Evolutionary conservation across 228 moss, liverwort and hornwort genomes (phyloP), one percentile per base, ranked within the genome.

Genomic region (Sphagnum fallax): DNA sequence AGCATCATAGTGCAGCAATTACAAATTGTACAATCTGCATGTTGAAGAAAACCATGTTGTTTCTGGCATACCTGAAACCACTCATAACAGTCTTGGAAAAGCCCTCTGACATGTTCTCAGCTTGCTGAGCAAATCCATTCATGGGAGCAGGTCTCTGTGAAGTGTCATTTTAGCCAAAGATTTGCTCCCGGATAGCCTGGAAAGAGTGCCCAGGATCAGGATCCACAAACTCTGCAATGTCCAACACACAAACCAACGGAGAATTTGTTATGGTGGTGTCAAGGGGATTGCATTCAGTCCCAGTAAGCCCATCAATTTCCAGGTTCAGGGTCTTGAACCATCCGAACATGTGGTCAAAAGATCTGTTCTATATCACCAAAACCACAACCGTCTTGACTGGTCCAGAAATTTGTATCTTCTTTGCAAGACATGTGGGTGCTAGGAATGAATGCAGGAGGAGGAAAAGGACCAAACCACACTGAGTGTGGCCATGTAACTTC

Each of bases 331-430:
- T 69, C 77, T 93, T 91, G 49, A 98, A 67, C 90, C 93, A 98
- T 52, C 97, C 97, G 18, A 98, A 65, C 83, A 98, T 93, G 77
- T 98, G 90, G 70, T 98, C 97, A 52, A 93, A 98, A 32, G 97
- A 98, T 14, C 97, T 91, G 78, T 98, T 98, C 85, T 98, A 93
- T 93, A 93, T 93, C 15, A 98, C 93, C 65, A 98, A 67, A 18
- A 98, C 83, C 18, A 98, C 97, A 58, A 98, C 72, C 32, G 91
- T 91, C 73, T 93, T 93, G 67, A 98, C 89, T 49, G 91, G 93
- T 18, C 93, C 93, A 73, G 85, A 82, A 50, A 91, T 79, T 63
- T 50, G 74, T 13, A 75, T 74, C 66, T 61, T 82, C 32, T 32
- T 32, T 82, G 53, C 85, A 15, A 79, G 82, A 52, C 76, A 18